These are phyloP conservation scores for Sisymbrium altissimum DNA, from an alignment of 345 rosid genomes.

Conservation along the genomic window DNA sequence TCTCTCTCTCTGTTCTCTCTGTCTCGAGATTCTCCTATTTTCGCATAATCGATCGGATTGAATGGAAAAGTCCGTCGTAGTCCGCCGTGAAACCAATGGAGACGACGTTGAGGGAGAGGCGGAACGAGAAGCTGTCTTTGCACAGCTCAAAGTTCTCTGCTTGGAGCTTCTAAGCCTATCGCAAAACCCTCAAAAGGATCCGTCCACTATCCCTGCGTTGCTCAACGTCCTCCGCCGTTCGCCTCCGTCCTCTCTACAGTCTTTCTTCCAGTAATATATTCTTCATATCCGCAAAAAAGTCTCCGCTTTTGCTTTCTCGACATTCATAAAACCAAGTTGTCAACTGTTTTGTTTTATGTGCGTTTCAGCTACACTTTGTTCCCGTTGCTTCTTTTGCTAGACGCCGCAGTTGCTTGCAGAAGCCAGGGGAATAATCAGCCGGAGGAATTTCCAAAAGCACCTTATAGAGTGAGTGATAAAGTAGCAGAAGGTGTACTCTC, in stretches of 20 bases:
- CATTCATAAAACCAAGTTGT: not conserved
- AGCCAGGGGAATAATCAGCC: conserved; percentile 31
- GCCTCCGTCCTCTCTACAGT: conserved; percentile 55
- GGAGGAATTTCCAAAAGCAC: conserved; percentile 10
- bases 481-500: conserved; percentile 73
- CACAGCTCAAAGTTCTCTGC: conserved; percentile 47
- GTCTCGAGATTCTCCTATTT: not conserved
- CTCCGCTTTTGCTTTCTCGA: not conserved
- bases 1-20: not conserved
- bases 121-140: conserved; percentile 40
- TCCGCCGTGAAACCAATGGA: conserved; percentile 20
- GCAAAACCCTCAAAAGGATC: conserved; percentile 50
- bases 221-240: conserved; percentile 50
- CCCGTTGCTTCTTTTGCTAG: conserved; percentile 79
- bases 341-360: not conserved
- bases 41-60: conserved; percentile 5
- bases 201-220: conserved; percentile 46
- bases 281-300: not conserved
- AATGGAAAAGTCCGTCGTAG: conserved; percentile 27
- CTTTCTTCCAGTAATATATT: conserved; percentile 68
- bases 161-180: conserved; percentile 63
- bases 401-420: conserved; percentile 63
- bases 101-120: conserved; percentile 29
- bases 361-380: conserved; percentile 71
- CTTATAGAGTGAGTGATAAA: conserved; percentile 59